Conservation (phyloP, 148 eudicot genomes). For the Rhododendron vialii region DNA sequence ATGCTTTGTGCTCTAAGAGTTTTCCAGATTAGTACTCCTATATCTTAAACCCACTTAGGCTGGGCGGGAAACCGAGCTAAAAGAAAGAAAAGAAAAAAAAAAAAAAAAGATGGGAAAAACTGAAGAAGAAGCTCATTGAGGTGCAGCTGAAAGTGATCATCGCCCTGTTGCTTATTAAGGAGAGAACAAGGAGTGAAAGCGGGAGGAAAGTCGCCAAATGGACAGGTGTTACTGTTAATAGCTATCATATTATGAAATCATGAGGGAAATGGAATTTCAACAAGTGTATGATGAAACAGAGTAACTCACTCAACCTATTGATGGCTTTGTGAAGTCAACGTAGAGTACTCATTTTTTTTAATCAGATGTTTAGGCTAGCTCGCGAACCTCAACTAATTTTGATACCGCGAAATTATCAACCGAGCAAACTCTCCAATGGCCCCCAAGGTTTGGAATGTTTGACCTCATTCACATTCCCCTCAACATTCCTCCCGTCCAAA, state of each 20-base stretch:
- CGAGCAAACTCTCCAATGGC: too few species aligned
- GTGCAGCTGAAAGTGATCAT: neutral
- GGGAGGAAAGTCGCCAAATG: neutral
- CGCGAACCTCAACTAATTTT: too few species aligned
- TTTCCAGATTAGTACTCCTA: neutral
- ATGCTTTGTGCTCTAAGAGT: too few species aligned
- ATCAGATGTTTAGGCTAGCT: too few species aligned
- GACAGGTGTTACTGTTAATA: neutral
- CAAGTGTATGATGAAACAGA: neutral
- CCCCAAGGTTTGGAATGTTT: too few species aligned
- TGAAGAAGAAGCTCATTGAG: neutral
- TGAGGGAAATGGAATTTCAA: neutral
- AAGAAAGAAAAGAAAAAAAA: too few species aligned
- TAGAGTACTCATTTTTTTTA: too few species aligned
- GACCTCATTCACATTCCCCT: neutral
- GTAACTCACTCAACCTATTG: neutral
- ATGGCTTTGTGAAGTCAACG: neutral
- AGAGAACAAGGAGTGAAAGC: neutral
- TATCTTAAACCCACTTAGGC: neutral
- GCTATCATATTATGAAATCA: neutral
- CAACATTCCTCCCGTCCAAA: neutral
- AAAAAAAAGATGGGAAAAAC: neutral
- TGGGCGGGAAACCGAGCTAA: neutral
- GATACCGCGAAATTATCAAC: too few species aligned
- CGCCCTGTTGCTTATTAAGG: neutral